Conservation (phyloP, 2,329 filamentous ascomycete species). For the Chaetomiaceae sp. region DNA sequence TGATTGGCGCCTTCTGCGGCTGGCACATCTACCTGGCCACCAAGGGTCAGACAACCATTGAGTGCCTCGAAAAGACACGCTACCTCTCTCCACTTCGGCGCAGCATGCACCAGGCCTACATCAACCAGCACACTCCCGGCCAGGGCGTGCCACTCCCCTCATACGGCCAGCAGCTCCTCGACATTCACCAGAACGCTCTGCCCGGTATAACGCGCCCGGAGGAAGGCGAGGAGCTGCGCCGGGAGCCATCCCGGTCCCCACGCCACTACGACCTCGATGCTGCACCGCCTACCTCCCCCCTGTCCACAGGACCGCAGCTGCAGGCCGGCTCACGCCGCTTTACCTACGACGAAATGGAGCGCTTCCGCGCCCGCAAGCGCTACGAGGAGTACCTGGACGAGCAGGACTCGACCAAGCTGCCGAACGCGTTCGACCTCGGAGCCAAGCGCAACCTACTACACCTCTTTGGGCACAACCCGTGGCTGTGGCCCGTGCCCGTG, state of each 20-base stretch:
- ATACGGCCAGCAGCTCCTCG: slow-evolving; percentile 67
- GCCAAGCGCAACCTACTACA: slow-evolving; percentile 72
- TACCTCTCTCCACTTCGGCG: slow-evolving; percentile 78
- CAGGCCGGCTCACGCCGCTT: slow-evolving; percentile 37
- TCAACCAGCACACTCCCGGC: slow-evolving; percentile 46
- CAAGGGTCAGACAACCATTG: slow-evolving; percentile 85
- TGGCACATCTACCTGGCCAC: slow-evolving; percentile 85
- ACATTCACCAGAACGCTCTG: slow-evolving; percentile 74
- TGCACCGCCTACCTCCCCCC: background rate
- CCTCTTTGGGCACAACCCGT: slow-evolving; percentile 68
- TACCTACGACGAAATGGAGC: slow-evolving; percentile 51
- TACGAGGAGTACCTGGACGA: slow-evolving; percentile 79
- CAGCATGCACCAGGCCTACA: slow-evolving; percentile 59
- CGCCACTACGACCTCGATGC: slow-evolving; percentile 13
- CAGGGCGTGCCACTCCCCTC: slow-evolving; percentile 47
- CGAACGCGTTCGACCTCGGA: slow-evolving; percentile 89
- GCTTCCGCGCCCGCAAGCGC: slow-evolving; percentile 46
- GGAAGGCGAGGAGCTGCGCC: slow-evolving; percentile 63
- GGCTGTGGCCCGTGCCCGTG: slow-evolving; percentile 74
- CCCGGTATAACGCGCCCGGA: slow-evolving; percentile 75
- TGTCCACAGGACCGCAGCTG: slow-evolving; percentile 10
- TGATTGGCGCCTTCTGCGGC: slow-evolving; percentile 78
- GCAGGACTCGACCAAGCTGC: slow-evolving; percentile 77
- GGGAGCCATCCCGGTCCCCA: slow-evolving; percentile 4
- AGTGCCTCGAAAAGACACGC: slow-evolving; percentile 90